Conservation (phyloP, 768 basidiomycete genomes). For the Tricholoma sp. region DNA sequence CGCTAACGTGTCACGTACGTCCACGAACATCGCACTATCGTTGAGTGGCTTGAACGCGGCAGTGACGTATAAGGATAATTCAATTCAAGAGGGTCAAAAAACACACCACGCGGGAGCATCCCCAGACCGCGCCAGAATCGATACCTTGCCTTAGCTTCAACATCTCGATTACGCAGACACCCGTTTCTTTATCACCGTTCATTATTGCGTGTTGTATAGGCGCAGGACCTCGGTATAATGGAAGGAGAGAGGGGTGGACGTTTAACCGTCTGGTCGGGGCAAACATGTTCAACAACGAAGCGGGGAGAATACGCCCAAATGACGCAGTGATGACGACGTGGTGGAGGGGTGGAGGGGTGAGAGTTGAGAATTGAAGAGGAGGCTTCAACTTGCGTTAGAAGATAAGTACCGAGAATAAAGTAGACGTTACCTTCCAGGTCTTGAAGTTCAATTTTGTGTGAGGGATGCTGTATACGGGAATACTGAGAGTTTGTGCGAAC, state of each 20-base stretch:
- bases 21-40: slow-evolving; percentile 43
- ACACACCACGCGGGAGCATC: slow-evolving; percentile 47
- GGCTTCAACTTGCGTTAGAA: neutral
- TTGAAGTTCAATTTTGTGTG: slow-evolving; percentile 53
- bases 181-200: slow-evolving; percentile 61
- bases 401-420: slow-evolving; percentile 1
- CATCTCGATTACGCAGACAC: slow-evolving; percentile 81
- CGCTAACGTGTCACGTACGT: slow-evolving; percentile 56
- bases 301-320: slow-evolving; percentile 81
- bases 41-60: slow-evolving; percentile 43
- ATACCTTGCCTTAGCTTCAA: slow-evolving; percentile 62
- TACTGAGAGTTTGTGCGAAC: slow-evolving; percentile 44
- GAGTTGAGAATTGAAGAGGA: slow-evolving; percentile 16
- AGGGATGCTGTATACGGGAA: slow-evolving; percentile 62
- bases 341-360: slow-evolving; percentile 36
- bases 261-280: slow-evolving; percentile 60
- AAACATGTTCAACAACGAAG: slow-evolving; percentile 57
- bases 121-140: slow-evolving; percentile 76
- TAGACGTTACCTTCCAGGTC: slow-evolving; percentile 51
- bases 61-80: neutral
- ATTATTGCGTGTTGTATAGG: slow-evolving; percentile 83
- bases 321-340: slow-evolving; percentile 83
- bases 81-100: neutral
- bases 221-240: slow-evolving; percentile 83
- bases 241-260: slow-evolving; percentile 86